Conservation (phyloP, 352 stramenopile genomes). For the Pythium aquatile region DNA sequence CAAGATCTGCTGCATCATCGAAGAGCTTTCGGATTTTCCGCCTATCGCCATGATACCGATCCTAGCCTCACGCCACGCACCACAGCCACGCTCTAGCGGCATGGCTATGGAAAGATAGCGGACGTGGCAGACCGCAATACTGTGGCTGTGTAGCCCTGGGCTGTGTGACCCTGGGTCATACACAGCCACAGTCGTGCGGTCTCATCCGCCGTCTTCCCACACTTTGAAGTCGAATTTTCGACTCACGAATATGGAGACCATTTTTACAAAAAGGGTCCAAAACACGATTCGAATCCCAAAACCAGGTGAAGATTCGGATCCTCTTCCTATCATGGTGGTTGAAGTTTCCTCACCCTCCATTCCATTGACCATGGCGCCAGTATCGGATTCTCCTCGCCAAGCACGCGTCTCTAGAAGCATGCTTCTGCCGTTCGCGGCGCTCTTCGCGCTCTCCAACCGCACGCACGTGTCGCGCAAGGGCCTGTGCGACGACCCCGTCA, state of each 20-base stretch:
- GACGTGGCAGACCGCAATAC: no score
- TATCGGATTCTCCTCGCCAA: not conserved
- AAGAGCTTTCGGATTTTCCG: slow-evolving; percentile 50
- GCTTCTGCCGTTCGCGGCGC: not conserved
- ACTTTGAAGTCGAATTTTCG: not conserved
- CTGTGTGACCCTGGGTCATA: no score
- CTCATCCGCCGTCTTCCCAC: not conserved
- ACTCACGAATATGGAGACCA: not conserved
- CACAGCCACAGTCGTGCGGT: no score
- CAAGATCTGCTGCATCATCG: slow-evolving; percentile 68
- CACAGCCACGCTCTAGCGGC: no score
- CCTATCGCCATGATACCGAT: no score
- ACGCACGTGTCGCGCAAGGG: slow-evolving; percentile 21
- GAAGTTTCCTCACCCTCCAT: not conserved
- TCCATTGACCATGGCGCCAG: not conserved
- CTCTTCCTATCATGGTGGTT: not conserved
- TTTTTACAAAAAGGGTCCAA: not conserved
- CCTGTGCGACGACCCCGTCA: slow-evolving; percentile 47
- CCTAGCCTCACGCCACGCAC: no score
- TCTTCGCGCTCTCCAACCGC: not conserved
- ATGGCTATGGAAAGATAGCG: slow-evolving; percentile 12
- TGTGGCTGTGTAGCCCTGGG: no score
- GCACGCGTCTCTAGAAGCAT: not conserved
- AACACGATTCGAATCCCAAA: not conserved
- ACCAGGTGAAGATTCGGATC: not conserved